Evolutionary conservation across 2,329 filamentous ascomycete species (phyloP), one percentile per base, ranked within the genome.

Genomic region (Cytospora mali): DNA sequence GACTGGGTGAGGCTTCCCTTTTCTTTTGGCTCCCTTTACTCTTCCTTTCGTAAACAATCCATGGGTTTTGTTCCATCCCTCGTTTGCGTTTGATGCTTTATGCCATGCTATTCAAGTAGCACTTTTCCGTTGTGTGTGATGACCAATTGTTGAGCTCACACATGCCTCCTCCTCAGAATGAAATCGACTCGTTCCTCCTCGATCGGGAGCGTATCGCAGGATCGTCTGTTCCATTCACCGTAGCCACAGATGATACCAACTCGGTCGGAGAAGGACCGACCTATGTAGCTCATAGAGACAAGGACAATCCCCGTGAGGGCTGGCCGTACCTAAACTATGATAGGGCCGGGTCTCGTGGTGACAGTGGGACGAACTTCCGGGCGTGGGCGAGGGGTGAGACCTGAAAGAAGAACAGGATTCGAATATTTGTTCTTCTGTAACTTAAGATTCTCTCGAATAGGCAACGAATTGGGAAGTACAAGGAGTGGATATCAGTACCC

Each of bases 111-210:
- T n/a, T n/a, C n/a, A n/a, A n/a, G n/a, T 6, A 49, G 0, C 5
- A 11, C 18, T 25, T 33, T 16, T 33, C n/a, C 25, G n/a, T 23
- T 2, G 35, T 28, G 21, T 9, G 14, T 53, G 18, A 48, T 16
- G 14, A n/a, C 46, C 3, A 35, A 4, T 0, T 14, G 27, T 35
- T 18, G 16, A 27, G 16, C 35, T 54, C 18, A 60, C 13, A 4
- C 11, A 13, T 9, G 4, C 18, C n/a, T n/a, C n/a, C n/a, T 1
- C 18, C 25, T 4, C 18, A 66, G 64, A 51, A 58, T 61, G 53
- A 55, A 59, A 58, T 62, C 62, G 54, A 55, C 59, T 58, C 51
- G 27, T 25, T 58, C 63, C 48, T 70, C 65, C 61, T 66, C 21
- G 55, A 58, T 21, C 57, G 62, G 7, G 58, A 64, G 18, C 58